phyloP scores from a whole-genome alignment of 345 rosid genomes.

The Viola odorata region DNA sequence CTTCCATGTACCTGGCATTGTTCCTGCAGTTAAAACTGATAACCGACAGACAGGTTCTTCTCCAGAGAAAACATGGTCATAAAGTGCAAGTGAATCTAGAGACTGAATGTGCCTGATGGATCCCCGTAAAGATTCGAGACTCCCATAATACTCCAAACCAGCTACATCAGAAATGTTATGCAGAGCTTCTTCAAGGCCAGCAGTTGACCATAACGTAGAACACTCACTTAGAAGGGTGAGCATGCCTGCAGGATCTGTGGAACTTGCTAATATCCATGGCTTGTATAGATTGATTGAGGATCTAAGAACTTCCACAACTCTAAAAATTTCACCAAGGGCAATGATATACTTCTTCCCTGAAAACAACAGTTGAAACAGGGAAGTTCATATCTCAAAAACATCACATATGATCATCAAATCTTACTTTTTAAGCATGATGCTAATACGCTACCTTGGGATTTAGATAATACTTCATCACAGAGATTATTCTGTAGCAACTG shows the following conservation, averaged over 20 bases:
- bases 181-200: conserved; percentile 71
- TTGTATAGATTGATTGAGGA: conserved; percentile 55
- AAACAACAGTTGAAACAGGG: conserved; percentile 5
- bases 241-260: conserved; percentile 27
- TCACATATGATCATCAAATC: not conserved
- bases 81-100: conserved; percentile 37
- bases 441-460: conserved; percentile 48
- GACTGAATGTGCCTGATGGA: conserved; percentile 45
- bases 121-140: conserved; percentile 31
- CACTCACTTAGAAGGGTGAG: conserved; percentile 54
- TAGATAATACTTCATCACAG: conserved; percentile 38
- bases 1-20: conserved; percentile 50
- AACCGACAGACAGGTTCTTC: conserved; percentile 50
- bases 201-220: conserved; percentile 54
- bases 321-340: conserved; percentile 78
- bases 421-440: not conserved
- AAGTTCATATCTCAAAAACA: not conserved
- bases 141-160: conserved; percentile 23
- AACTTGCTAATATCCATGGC: conserved; percentile 62
- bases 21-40: conserved; percentile 41
- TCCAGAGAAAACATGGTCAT: conserved; percentile 37
- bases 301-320: conserved; percentile 60
- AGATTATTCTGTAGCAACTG: conserved; percentile 44
- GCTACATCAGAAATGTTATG: conserved; percentile 30
- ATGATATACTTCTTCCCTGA: conserved; percentile 59